Conservation (phyloP, 2,329 filamentous ascomycete genomes). For the Madurella fahalii region DNA sequence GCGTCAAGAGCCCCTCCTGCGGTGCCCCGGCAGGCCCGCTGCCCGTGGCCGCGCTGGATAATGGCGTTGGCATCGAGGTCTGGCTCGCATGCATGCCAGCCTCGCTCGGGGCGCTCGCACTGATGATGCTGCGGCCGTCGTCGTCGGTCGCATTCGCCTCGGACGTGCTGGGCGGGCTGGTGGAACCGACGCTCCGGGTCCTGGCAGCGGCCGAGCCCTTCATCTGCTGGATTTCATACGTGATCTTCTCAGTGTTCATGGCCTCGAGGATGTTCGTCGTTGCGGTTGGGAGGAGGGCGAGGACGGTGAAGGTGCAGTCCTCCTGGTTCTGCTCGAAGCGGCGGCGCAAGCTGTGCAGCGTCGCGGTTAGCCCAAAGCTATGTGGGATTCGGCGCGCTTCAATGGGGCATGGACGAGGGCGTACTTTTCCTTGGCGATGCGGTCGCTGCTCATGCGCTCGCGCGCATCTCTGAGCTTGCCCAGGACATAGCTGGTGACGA, state of each 20-base stretch:
- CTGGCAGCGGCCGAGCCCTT: conserved; percentile 58
- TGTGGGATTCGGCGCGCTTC: background rate
- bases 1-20: conserved; percentile 31
- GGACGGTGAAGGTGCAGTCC: conserved; percentile 95
- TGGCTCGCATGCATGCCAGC: conserved; percentile 82
- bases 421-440: conserved; percentile 95
- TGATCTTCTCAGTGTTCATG: conserved; percentile 87
- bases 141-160: conserved; percentile 77
- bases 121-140: conserved; percentile 68
- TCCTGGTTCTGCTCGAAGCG: conserved; percentile 99
- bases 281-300: conserved; percentile 89
- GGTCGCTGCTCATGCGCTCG: conserved; percentile 93
- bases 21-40: conserved; percentile 23
- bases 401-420: conserved; percentile 25
- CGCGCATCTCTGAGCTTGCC: conserved; percentile 88
- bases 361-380: conserved; percentile 3
- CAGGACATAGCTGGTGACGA: conserved; percentile 89
- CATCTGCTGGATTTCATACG: conserved; percentile 90
- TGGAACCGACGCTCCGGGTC: conserved; percentile 45
- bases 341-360: conserved; percentile 69
- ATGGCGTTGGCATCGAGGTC: conserved; percentile 53
- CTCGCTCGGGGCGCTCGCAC: conserved; percentile 67
- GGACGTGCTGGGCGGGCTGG: conserved; percentile 56
- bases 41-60: conserved; percentile 35
- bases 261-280: conserved; percentile 84